A percentile compares a stretch with the other conserved stretches of the same genome.
Evolutionary conservation across 257 asterid genomes (phyloP).

Genomic region (Nicotiana paniculata): DNA sequence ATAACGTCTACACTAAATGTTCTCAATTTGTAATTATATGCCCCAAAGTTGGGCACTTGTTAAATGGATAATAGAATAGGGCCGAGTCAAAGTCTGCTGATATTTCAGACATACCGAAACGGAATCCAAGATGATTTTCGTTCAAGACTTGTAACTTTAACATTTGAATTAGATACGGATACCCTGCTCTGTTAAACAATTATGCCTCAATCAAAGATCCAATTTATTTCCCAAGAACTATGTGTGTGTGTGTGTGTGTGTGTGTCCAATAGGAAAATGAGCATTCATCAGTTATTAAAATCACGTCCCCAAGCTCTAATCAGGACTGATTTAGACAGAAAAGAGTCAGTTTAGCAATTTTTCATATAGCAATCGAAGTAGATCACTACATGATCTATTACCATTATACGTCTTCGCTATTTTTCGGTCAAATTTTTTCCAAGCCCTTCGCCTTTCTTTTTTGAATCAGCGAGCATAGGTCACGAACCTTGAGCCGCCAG

Average conservation of each 20-base stretch:
- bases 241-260: no score
- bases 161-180: neutral
- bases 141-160: neutral
- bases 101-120: neutral
- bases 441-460: neutral
- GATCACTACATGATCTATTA: neutral
- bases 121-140: neutral
- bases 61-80: neutral
- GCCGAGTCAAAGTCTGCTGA: neutral
- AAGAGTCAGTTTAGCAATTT: neutral
- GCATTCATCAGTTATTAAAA: neutral
- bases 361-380: neutral
- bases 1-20: neutral
- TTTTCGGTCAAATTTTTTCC: neutral
- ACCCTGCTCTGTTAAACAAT: neutral
- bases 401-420: neutral
- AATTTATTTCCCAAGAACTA: neutral
- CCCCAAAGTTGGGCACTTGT: neutral
- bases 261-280: neutral
- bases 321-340: neutral
- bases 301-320: neutral
- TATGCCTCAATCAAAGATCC: neutral
- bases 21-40: neutral
- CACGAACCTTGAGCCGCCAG: neutral
- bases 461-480: neutral